Evolutionary conservation across 2,329 filamentous ascomycete species (phyloP).

Genomic region (Clarireedia paspali): DNA sequence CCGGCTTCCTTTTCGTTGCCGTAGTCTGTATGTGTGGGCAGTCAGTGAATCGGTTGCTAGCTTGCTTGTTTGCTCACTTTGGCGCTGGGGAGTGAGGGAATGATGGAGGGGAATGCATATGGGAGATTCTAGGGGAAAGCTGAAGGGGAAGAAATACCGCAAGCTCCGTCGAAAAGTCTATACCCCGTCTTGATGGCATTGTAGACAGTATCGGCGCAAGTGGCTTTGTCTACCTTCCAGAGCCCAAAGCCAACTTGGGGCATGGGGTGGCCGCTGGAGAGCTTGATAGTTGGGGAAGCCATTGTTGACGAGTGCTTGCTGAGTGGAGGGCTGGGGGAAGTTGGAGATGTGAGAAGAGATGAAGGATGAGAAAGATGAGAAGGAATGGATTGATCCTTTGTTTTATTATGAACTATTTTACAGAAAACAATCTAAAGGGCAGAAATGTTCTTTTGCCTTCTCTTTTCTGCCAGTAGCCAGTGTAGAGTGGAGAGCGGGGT

Average conservation of each 20-base stretch:
- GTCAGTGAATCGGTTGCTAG: background rate
- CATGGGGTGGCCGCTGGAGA: constrained; percentile 44
- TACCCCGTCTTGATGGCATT: constrained; percentile 54
- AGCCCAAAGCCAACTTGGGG: constrained; percentile 57
- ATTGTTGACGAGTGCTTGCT: constrained; percentile 17
- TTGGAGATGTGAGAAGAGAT: background rate
- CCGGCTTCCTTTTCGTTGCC: constrained; percentile 75
- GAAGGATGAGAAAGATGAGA: background rate
- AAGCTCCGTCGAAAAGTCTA: constrained; percentile 53
- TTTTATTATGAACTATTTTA: too few relatives aligned
- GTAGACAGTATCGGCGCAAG: constrained; percentile 61
- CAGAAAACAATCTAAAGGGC: too few relatives aligned
- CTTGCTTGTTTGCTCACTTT: background rate
- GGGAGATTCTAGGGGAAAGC: background rate
- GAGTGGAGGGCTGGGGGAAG: too few relatives aligned
- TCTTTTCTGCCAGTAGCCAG: too few relatives aligned
- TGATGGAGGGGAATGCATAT: background rate
- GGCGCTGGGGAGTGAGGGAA: background rate
- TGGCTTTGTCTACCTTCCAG: constrained; percentile 62
- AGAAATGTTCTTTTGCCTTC: too few relatives aligned
- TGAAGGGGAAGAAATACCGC: constrained; percentile 33
- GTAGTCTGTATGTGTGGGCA: constrained; percentile 50
- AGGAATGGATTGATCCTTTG: background rate
- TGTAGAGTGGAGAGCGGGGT: background rate
- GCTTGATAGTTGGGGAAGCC: constrained; percentile 34